Conservation (phyloP, 257 asterid species). For the Echium plantagineum region DNA sequence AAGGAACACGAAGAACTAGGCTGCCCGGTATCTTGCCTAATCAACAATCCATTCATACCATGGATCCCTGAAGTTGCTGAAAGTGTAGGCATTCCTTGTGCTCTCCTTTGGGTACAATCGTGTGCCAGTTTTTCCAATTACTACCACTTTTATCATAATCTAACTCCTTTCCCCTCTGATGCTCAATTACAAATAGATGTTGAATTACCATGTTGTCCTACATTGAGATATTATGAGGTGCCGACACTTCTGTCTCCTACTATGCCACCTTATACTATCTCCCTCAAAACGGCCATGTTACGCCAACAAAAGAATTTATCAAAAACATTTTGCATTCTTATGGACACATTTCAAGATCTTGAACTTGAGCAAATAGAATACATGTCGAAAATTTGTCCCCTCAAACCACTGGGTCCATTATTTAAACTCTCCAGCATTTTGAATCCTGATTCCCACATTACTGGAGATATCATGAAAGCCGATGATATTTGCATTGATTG, state of each 20-base stretch:
- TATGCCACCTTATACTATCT: conserved; percentile 13
- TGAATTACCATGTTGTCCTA: conserved; percentile 41
- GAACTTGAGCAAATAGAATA: conserved; percentile 29
- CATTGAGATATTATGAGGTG: conserved; percentile 47
- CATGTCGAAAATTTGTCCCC: conserved; percentile 38
- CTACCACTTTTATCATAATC: conserved; percentile 33
- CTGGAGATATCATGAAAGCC: conserved; percentile 30
- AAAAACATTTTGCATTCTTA: conserved; percentile 36
- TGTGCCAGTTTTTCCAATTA: conserved; percentile 51
- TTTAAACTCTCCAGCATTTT: conserved; percentile 18
- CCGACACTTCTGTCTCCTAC: conserved; percentile 50
- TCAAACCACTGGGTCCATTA: conserved; percentile 58
- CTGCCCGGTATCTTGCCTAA: conserved; percentile 12
- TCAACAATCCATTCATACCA: conserved; percentile 32
- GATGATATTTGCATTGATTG: conserved; percentile 16
- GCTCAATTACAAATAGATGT: conserved; percentile 36
- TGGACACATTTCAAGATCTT: conserved; percentile 61
- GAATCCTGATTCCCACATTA: conserved; percentile 4
- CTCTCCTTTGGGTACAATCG: conserved; percentile 72
- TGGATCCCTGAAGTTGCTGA: conserved; percentile 68
- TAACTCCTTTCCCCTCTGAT: conserved; percentile 40
- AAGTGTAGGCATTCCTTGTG: conserved; percentile 36
- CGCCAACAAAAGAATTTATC: conserved; percentile 43
- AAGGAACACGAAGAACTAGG: conserved; percentile 4
- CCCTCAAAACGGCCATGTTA: conserved; percentile 31